phyloP scores from a whole-genome alignment of 75 land plant genomes.

The Pseudotsuga menziesii region DNA sequence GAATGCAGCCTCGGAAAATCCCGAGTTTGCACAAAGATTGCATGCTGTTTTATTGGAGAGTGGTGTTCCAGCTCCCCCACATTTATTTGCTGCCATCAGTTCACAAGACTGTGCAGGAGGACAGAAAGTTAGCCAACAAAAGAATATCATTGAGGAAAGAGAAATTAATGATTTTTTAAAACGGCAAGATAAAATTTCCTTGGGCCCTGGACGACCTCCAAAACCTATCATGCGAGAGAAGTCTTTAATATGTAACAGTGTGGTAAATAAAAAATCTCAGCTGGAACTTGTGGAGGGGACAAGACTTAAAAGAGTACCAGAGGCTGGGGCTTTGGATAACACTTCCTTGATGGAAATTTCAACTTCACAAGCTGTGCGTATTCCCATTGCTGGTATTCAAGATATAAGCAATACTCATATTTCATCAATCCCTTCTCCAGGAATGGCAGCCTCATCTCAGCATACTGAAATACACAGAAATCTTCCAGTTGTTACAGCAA shows the following conservation, averaged over 20 bases:
- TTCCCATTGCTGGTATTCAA: background rate
- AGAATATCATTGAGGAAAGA: background rate
- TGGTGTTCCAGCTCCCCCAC: slow-evolving; percentile 64
- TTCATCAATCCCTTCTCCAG: background rate
- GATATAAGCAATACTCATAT: background rate
- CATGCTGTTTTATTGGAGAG: slow-evolving; percentile 78
- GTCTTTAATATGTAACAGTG: background rate
- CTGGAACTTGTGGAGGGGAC: background rate
- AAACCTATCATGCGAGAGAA: background rate
- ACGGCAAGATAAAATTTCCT: background rate
- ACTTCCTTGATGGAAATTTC: too few species aligned
- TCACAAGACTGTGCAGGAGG: slow-evolving; percentile 6
- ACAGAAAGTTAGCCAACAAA: background rate
- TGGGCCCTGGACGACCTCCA: slow-evolving; percentile 1
- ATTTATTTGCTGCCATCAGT: slow-evolving; percentile 51
- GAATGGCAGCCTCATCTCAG: slow-evolving; percentile 2
- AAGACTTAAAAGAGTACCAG: slow-evolving; percentile 1
- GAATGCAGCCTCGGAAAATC: slow-evolving; percentile 65
- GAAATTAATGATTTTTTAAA: background rate
- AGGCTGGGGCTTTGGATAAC: background rate
- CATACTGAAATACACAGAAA: slow-evolving; percentile 6
- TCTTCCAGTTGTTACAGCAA: slow-evolving; percentile 14
- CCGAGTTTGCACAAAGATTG: slow-evolving; percentile 71
- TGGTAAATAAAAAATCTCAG: slow-evolving; percentile 1
- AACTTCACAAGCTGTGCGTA: background rate